Conservation (phyloP, 345 rosid species). For the Euphorbia peplus region DNA sequence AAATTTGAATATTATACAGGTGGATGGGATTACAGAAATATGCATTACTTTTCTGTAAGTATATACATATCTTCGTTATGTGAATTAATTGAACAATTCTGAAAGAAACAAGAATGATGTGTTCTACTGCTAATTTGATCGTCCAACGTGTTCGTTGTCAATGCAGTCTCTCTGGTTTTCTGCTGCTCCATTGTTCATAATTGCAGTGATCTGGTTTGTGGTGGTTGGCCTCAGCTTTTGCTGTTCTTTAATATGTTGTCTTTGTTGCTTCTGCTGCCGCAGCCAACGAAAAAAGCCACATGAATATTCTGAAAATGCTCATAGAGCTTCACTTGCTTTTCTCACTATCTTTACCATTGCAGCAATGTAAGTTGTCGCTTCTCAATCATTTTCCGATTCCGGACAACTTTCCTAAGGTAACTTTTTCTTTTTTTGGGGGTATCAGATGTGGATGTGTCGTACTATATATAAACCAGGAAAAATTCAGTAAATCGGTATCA, state of each 20-base stretch:
- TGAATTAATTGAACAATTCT: too few species aligned
- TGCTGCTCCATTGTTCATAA: slow-evolving; percentile 43
- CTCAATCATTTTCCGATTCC: background rate
- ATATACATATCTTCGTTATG: background rate
- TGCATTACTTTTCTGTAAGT: slow-evolving; percentile 29
- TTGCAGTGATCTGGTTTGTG: slow-evolving; percentile 45
- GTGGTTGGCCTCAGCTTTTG: slow-evolving; percentile 39
- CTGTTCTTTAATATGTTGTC: slow-evolving; percentile 31
- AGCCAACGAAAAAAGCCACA: slow-evolving; percentile 17
- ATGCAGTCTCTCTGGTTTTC: slow-evolving; percentile 53
- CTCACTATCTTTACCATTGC: slow-evolving; percentile 48
- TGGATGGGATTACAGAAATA: slow-evolving; percentile 26
- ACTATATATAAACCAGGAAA: slow-evolving; percentile 39
- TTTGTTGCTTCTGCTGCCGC: slow-evolving; percentile 39
- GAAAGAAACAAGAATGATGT: too few species aligned
- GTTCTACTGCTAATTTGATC: too few species aligned
- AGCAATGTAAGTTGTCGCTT: slow-evolving; percentile 44
- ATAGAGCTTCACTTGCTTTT: slow-evolving; percentile 36
- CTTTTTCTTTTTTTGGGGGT: background rate
- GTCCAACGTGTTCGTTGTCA: background rate
- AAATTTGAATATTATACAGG: slow-evolving; percentile 21
- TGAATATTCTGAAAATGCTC: slow-evolving; percentile 40
- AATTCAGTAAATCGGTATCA: slow-evolving; percentile 36
- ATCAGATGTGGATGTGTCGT: slow-evolving; percentile 45
- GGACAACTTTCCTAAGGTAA: background rate